A percentile compares a stretch with the other conserved stretches of the same genome.
phyloP scores from a whole-genome alignment of 768 basidiomycete genomes.

The Hericium erinaceus region DNA sequence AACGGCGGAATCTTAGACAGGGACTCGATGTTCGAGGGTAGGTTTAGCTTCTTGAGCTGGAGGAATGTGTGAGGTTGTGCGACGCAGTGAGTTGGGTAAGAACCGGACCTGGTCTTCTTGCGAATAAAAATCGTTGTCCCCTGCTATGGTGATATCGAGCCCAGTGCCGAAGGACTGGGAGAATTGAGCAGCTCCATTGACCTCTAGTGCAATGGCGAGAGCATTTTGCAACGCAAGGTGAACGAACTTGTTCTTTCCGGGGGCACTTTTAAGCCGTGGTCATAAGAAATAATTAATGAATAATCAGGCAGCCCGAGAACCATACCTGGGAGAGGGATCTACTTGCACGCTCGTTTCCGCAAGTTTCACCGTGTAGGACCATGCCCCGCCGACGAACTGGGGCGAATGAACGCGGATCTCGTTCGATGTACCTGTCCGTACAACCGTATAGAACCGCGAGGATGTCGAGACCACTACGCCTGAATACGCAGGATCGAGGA shows the following conservation, averaged over 20 bases:
- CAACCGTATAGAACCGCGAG: slow-evolving; percentile 85
- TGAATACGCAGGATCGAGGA: slow-evolving; percentile 79
- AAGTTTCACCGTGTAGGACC: slow-evolving; percentile 52
- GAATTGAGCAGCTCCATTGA: slow-evolving; percentile 35
- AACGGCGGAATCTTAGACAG: slow-evolving; percentile 72
- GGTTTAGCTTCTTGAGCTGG: slow-evolving; percentile 54
- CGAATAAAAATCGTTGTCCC: slow-evolving; percentile 98
- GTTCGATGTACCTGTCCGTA: slow-evolving; percentile 33
- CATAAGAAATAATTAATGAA: too few species aligned
- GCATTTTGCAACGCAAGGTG: slow-evolving; percentile 80
- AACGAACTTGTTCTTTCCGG: slow-evolving; percentile 82
- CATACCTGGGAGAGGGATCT: slow-evolving; percentile 19
- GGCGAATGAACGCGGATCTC: slow-evolving; percentile 76
- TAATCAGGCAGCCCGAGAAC: too few species aligned
- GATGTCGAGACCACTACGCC: slow-evolving; percentile 89
- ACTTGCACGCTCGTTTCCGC: slow-evolving; percentile 5
- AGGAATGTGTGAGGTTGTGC: background rate
- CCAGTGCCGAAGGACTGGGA: slow-evolving; percentile 37
- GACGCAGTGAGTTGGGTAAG: background rate
- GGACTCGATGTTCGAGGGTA: slow-evolving; percentile 56
- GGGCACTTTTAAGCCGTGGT: too few species aligned
- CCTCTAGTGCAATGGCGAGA: slow-evolving; percentile 56
- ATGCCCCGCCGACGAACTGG: slow-evolving; percentile 77
- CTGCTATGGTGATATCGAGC: slow-evolving; percentile 74
- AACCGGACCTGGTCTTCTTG: slow-evolving; percentile 69